A percentile compares a stretch with the other conserved stretches of the same genome.
Conservation (phyloP, 176 grass and related monocot genomes). For the Oryza meyeriana region DNA sequence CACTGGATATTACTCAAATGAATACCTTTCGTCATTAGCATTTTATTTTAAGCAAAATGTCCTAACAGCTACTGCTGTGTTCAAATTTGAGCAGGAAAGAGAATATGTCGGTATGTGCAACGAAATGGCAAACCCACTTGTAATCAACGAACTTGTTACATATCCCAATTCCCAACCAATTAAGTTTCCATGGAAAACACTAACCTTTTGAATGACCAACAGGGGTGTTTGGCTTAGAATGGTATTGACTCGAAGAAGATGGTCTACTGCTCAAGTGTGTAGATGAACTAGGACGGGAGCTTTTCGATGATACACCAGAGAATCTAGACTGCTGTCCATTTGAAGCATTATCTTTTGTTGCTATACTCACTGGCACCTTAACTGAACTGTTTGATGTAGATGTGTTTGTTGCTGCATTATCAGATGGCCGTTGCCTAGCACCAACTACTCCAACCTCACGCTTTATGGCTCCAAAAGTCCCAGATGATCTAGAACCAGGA, state of each 20-base stretch:
- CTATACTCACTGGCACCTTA: constrained; percentile 4
- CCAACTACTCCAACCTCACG: constrained; percentile 76
- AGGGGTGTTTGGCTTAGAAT: constrained; percentile 9
- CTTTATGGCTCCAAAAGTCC: constrained; percentile 65
- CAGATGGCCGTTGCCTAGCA: constrained; percentile 31
- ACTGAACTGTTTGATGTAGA: constrained; percentile 37
- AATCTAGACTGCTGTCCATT: constrained; percentile 20
- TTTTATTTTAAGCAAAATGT: background rate
- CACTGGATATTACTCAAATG: background rate
- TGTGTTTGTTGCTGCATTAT: constrained; percentile 33
- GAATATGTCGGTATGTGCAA: background rate
- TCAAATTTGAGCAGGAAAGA: background rate
- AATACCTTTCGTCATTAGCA: background rate
- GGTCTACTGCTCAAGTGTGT: background rate
- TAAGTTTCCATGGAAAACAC: constrained; percentile 6
- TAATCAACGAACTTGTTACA: constrained; percentile 16
- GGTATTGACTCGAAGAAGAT: constrained; percentile 32
- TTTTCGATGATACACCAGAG: constrained; percentile 24
- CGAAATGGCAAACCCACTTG: background rate
- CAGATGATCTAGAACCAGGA: constrained; percentile 51
- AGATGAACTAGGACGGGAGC: background rate
- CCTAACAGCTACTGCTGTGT: background rate
- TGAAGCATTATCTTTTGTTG: constrained; percentile 31
- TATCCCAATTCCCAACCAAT: background rate
- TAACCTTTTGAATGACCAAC: constrained; percentile 50